Conservation (phyloP, 2,329 filamentous ascomycete genomes). For the Leptoxyphium fumago region DNA sequence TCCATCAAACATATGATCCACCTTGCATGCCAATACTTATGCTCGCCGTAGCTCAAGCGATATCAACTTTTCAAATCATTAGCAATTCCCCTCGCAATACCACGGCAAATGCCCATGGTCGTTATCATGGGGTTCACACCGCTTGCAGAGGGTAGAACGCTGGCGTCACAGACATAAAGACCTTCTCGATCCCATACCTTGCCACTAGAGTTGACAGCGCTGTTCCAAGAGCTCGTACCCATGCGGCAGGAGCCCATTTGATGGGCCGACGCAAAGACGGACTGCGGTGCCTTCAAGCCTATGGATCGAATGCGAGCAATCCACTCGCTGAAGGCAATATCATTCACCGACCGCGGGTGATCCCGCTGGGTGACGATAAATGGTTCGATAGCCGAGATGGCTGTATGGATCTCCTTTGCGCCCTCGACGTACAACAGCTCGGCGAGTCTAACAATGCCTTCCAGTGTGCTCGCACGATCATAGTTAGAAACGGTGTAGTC, state of each 20-base stretch:
- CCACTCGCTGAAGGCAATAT: slow-evolving; percentile 49
- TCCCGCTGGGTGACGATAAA: slow-evolving; percentile 35
- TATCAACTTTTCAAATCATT: slow-evolving; percentile 8
- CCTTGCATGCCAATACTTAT: too few relatives aligned
- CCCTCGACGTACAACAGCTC: slow-evolving; percentile 68
- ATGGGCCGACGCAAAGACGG: slow-evolving; percentile 54
- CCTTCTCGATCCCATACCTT: slow-evolving; percentile 49
- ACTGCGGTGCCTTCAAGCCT: slow-evolving; percentile 34
- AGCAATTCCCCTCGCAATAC: slow-evolving; percentile 45
- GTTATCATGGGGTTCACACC: slow-evolving; percentile 77
- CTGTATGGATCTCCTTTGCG: slow-evolving; percentile 62
- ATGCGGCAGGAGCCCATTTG: slow-evolving; percentile 71
- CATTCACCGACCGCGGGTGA: slow-evolving; percentile 30
- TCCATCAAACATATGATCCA: too few relatives aligned
- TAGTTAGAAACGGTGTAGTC: slow-evolving; percentile 56
- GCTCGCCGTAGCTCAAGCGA: too few relatives aligned
- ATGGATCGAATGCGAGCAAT: slow-evolving; percentile 35
- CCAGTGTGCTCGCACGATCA: slow-evolving; percentile 57
- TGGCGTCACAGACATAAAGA: slow-evolving; percentile 59
- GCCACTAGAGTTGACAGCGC: slow-evolving; percentile 29
- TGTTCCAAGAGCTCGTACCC: slow-evolving; percentile 34
- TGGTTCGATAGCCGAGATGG: slow-evolving; percentile 45
- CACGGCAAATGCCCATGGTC: slow-evolving; percentile 54
- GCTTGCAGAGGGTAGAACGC: slow-evolving; percentile 60
- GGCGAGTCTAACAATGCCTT: slow-evolving; percentile 55